phyloP scores from a whole-genome alignment of 2,329 filamentous ascomycete species.

The Paraphoma sp. region DNA sequence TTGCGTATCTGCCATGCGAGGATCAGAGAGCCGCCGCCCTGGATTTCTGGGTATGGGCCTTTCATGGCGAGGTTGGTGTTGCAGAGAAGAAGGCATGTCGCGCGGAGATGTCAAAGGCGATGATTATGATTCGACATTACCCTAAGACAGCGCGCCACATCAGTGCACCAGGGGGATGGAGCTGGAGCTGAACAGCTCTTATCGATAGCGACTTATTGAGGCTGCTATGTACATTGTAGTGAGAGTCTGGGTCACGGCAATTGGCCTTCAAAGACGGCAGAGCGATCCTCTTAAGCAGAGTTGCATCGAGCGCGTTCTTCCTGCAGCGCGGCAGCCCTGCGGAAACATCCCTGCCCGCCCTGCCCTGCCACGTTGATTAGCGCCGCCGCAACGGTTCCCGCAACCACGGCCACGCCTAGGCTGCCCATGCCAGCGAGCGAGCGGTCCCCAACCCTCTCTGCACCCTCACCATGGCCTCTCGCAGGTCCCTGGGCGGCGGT shows the following conservation, averaged over 20 bases:
- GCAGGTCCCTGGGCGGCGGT: slow-evolving; percentile 83
- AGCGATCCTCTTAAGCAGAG: not conserved
- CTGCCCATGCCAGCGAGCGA: slow-evolving; percentile 21
- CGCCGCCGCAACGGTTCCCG: slow-evolving; percentile 18
- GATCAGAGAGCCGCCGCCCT: slow-evolving; percentile 91
- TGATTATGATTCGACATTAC: slow-evolving; percentile 17
- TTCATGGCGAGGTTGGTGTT: slow-evolving; percentile 50
- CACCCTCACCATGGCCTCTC: slow-evolving; percentile 43
- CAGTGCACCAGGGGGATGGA: slow-evolving; percentile 1
- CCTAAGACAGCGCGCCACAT: slow-evolving; percentile 17
- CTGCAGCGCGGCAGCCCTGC: slow-evolving; percentile 18
- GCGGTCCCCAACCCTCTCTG: slow-evolving; percentile 22
- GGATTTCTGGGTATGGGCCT: slow-evolving; percentile 74
- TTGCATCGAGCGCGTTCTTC: not conserved
- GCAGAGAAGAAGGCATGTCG: slow-evolving; percentile 22
- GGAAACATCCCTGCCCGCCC: slow-evolving; percentile 8
- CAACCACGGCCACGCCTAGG: slow-evolving; percentile 18
- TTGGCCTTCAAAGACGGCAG: no score
- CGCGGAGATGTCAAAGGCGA: slow-evolving; percentile 31
- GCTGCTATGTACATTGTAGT: no score
- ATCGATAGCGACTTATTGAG: slow-evolving; percentile 3
- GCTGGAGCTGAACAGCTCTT: slow-evolving; percentile 1
- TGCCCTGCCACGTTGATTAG: slow-evolving; percentile 13
- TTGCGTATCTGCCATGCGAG: slow-evolving; percentile 93
- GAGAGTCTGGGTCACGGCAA: no score